Base-by-base conservation (phyloP, 2,329 filamentous ascomycete species). In the Apiospora kogelbergensis region DNA sequence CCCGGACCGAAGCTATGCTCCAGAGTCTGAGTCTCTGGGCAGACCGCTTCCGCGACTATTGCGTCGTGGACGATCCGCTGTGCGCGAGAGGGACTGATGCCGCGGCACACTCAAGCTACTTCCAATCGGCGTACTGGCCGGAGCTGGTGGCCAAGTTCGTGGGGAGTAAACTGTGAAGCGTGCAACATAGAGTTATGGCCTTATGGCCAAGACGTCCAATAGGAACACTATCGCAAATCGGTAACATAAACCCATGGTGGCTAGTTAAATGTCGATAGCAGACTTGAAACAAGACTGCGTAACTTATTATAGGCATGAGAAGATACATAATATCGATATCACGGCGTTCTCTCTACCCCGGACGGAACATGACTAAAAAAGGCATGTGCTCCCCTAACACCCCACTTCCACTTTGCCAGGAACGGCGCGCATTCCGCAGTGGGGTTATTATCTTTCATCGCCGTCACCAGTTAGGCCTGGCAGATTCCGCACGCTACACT, bases 51-150 rank as follows among this genome's bases (percentile, higher is more conserved):
- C 64, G 64, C 64, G 64, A 66, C n/a, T 66, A 66, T 30, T 66
- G 64, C 64, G 41, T 45, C 30, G 20, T 26, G 7, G 64, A 24
- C 26, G 64, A 66, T 30, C 64, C 64, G 24, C 6, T 48, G 64
- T 66, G 64, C 15, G 64, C 64, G 15, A 24, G 22, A 33, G 64
- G 64, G 7, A 22, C 7, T 22, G 44, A 46, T 4, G 13, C 3
- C 17, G 42, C 64, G 41, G 64, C 64, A 24, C 64, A 66, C 13
- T 48, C 64, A 13, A 66, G 64, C 26, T 66, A 66, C 44, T 66
- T 66, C 42, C 30, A 33, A 22, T 33, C 41, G 3, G 30, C 15
- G 1, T 48, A 33, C n/a, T 66, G 64, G 64, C n/a, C 44, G 26
- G 64, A n/a, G 3, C 24, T 33, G 7, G 64, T 48, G 41, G 44